These are phyloP conservation scores for Acephala macrosclerotiorum DNA, from an alignment of 2,329 filamentous ascomycete genomes.

Conservation along the genomic window DNA sequence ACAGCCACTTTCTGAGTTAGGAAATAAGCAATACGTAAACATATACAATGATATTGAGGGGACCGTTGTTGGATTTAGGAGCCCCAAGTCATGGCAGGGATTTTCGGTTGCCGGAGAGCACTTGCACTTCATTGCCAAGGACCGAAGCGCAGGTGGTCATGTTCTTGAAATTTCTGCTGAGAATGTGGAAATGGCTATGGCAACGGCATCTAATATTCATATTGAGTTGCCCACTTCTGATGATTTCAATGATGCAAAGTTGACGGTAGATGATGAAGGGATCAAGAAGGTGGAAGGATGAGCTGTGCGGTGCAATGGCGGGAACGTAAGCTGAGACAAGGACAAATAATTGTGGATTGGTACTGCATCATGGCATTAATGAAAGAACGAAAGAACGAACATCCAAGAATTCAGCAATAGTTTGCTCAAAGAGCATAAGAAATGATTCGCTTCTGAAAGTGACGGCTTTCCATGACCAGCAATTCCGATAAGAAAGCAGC, in stretches of 20 bases:
- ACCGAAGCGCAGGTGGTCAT: constrained; percentile 48
- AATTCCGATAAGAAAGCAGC: too few relatives aligned
- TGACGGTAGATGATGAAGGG: not conserved
- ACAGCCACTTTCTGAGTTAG: constrained; percentile 45
- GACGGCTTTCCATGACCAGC: too few relatives aligned
- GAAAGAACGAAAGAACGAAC: too few relatives aligned
- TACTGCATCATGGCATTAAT: too few relatives aligned
- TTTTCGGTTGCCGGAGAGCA: constrained; percentile 32
- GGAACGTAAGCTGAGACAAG: too few relatives aligned
- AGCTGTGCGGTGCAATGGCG: not conserved
- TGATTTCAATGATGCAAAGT: constrained; percentile 2
- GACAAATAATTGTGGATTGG: too few relatives aligned
- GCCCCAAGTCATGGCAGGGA: constrained; percentile 27
- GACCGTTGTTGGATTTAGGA: constrained; percentile 51
- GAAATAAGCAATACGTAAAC: constrained; percentile 49
- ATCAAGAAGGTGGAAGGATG: constrained; percentile 4
- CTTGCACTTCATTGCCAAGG: constrained; percentile 30
- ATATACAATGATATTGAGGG: constrained; percentile 47
- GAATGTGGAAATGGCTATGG: not conserved
- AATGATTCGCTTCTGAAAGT: too few relatives aligned
- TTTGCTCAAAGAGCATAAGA: too few relatives aligned
- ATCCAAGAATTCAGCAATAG: too few relatives aligned
- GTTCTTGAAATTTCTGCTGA: constrained; percentile 17
- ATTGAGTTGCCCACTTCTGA: constrained; percentile 1
- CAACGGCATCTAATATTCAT: constrained; percentile 4